These are phyloP conservation scores for Ganoderma multipileum DNA, from an alignment of 1,284 basidiomycete genomes.

Conservation along the genomic window DNA sequence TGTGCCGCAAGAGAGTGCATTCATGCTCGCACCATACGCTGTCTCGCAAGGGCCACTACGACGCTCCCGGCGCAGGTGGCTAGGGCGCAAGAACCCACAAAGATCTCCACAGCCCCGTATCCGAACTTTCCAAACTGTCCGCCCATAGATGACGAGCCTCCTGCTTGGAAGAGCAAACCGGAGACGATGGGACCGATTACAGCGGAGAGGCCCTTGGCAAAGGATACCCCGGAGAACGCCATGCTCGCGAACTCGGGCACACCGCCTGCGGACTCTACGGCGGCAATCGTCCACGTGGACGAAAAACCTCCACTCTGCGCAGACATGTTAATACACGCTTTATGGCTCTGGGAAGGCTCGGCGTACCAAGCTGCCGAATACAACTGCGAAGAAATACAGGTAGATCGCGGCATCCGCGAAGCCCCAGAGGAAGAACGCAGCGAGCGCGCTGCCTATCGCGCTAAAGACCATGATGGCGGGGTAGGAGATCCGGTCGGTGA, in stretches of 20 bases:
- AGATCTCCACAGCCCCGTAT: conserved; percentile 36
- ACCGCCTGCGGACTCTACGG: conserved; percentile 32
- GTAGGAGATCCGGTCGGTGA: conserved; percentile 36
- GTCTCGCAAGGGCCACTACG: conserved; percentile 28
- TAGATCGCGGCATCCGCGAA: conserved; percentile 34
- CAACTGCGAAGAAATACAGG: conserved; percentile 36
- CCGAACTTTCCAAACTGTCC: conserved; percentile 32
- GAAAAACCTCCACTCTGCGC: conserved; percentile 26
- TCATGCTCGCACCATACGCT: background rate
- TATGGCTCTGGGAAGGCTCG: background rate
- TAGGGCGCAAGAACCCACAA: conserved; percentile 37
- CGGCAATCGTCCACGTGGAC: conserved; percentile 33
- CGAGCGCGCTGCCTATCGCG: conserved; percentile 33
- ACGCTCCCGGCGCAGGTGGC: conserved; percentile 31
- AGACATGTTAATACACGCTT: background rate
- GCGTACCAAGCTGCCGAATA: conserved; percentile 39
- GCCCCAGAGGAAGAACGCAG: conserved; percentile 39
- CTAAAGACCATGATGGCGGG: conserved; percentile 35
- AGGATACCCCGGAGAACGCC: conserved; percentile 30
- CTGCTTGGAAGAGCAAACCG: conserved; percentile 32
- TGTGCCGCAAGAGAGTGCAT: background rate
- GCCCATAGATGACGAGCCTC: conserved; percentile 20
- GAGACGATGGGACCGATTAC: conserved; percentile 37
- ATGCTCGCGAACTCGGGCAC: conserved; percentile 34
- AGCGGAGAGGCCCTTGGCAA: conserved; percentile 35